phyloP scores from a whole-genome alignment of 805 yeast genomes.

The Ogataea chonburiensis region DNA sequence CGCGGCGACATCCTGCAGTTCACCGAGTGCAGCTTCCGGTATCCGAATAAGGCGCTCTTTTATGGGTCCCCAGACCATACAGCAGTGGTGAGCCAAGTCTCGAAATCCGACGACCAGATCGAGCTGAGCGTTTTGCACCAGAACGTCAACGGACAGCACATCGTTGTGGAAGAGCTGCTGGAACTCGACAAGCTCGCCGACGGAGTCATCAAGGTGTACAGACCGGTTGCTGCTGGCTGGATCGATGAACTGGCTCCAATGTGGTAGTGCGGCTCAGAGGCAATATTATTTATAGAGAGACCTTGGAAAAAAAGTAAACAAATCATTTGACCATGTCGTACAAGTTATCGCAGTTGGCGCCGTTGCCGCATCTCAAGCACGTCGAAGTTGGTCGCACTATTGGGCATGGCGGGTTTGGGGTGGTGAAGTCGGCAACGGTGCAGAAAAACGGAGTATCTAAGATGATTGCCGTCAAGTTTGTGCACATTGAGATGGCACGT shows the following conservation, averaged over 20 bases:
- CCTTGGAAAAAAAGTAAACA: constrained; percentile 8
- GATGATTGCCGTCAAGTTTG: constrained; percentile 57
- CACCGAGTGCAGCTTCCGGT: constrained; percentile 39
- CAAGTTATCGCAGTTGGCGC: constrained; percentile 45
- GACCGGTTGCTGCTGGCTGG: constrained; percentile 51
- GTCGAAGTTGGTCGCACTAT: constrained; percentile 50
- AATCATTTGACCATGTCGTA: constrained; percentile 25
- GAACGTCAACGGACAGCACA: constrained; percentile 44
- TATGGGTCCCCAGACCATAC: constrained; percentile 59
- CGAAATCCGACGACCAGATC: constrained; percentile 24
- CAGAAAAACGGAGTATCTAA: constrained; percentile 35
- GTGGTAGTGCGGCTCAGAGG: constrained; percentile 20
- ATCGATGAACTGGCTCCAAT: constrained; percentile 32
- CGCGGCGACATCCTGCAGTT: constrained; percentile 60
- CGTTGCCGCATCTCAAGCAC: constrained; percentile 48
- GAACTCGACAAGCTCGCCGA: constrained; percentile 37
- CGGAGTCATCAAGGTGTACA: constrained; percentile 46
- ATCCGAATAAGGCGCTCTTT: constrained; percentile 35
- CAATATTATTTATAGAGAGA: constrained; percentile 1
- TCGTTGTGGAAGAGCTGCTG: constrained; percentile 41
- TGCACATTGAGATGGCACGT: constrained; percentile 39
- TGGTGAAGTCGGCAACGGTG: constrained; percentile 50
- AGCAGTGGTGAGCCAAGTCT: constrained; percentile 36
- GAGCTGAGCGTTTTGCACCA: constrained; percentile 45
- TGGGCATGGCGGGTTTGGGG: constrained; percentile 70